Conservation (phyloP, 306 rosid species). For the Pyrus communis region DNA sequence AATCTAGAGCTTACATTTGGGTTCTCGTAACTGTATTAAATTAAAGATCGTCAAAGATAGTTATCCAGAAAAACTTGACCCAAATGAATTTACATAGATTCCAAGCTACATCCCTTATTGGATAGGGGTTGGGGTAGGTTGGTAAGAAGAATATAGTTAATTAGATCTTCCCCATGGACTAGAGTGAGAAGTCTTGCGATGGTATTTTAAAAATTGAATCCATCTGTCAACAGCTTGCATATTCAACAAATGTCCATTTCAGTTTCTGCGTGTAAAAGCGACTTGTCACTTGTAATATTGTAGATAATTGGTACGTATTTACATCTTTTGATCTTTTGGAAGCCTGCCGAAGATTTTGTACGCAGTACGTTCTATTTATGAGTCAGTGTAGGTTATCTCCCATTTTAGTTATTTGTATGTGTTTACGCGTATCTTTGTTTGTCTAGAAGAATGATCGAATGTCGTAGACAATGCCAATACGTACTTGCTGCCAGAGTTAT, state of each 20-base stretch:
- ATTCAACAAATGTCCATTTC: background rate
- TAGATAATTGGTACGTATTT: too few species aligned
- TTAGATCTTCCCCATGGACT: background rate
- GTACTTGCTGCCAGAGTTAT: too few species aligned
- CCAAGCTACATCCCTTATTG: background rate
- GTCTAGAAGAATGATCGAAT: too few species aligned
- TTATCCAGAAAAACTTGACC: background rate
- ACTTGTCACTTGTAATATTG: background rate
- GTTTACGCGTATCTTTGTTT: too few species aligned
- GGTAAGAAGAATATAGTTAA: background rate
- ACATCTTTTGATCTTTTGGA: background rate
- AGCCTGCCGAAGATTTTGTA: too few species aligned
- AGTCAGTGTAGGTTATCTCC: too few species aligned
- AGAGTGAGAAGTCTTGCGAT: background rate
- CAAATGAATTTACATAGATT: background rate
- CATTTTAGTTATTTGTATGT: too few species aligned
- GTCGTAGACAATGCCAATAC: too few species aligned
- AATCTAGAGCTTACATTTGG: too few species aligned
- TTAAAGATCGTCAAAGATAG: background rate
- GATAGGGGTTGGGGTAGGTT: background rate
- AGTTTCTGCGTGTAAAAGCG: background rate
- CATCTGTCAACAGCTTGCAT: constrained; percentile 3
- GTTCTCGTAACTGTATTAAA: background rate
- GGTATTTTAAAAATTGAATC: background rate
- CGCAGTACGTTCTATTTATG: too few species aligned